Evolutionary conservation across 1,284 basidiomycete species (phyloP).

Genomic region (Kwoniella shivajii): DNA sequence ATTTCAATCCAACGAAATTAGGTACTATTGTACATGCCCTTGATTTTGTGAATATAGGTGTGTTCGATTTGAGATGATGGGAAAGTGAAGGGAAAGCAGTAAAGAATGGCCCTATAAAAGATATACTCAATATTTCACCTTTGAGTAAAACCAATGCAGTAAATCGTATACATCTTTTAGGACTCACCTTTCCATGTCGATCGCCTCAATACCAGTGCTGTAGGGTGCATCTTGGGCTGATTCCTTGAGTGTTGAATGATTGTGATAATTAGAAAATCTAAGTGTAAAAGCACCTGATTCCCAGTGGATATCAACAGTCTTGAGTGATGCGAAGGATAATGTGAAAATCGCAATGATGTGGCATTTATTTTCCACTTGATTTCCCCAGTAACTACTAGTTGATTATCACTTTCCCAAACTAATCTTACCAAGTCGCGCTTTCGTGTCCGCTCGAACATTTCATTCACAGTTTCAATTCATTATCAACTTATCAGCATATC

Average conservation of each 20-base stretch:
- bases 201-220: slow-evolving; percentile 35
- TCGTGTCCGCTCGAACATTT: slow-evolving; percentile 23
- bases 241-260: background rate
- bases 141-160: background rate
- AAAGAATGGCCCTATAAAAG: slow-evolving; percentile 13
- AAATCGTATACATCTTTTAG: too few relatives aligned
- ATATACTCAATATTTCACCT: too few relatives aligned
- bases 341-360: slow-evolving; percentile 4
- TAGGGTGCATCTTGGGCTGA: slow-evolving; percentile 26
- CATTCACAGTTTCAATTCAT: background rate
- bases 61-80: slow-evolving; percentile 78
- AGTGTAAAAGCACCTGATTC: too few relatives aligned
- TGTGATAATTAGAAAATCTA: background rate
- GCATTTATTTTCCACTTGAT: background rate
- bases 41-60: slow-evolving; percentile 85
- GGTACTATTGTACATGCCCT: slow-evolving; percentile 91
- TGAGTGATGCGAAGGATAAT: background rate
- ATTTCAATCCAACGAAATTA: slow-evolving; percentile 87
- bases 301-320: too few relatives aligned
- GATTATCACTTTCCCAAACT: slow-evolving; percentile 6
- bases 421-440: background rate
- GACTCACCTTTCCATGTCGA: slow-evolving; percentile 57
- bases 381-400: too few relatives aligned
- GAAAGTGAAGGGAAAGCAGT: slow-evolving; percentile 67
- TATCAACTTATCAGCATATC: background rate